These are phyloP conservation scores for Chondrus crispus DNA, from an alignment of 23 red algal species.

Conservation along the genomic window DNA sequence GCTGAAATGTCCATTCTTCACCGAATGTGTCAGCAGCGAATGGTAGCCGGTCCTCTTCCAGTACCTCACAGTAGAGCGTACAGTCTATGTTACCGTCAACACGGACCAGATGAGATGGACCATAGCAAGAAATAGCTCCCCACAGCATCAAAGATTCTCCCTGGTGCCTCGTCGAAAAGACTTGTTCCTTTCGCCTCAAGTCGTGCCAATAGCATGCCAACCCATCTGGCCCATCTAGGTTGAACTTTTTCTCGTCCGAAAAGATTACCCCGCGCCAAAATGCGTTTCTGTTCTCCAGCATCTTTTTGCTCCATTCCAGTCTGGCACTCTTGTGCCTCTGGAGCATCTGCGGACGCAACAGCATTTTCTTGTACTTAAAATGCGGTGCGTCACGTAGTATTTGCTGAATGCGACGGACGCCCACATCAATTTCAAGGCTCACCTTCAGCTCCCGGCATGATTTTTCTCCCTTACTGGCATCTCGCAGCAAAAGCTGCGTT, in stretches of 20 bases:
- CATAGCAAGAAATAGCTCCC: constrained; percentile 11
- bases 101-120: not conserved
- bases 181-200: not conserved
- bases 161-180: not conserved
- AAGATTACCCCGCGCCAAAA: not conserved
- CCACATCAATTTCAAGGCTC: not conserved
- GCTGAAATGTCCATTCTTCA: not conserved
- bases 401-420: not conserved
- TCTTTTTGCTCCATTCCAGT: not conserved
- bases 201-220: constrained; percentile 2
- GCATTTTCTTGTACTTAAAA: not conserved
- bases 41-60: not conserved
- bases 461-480: too few species aligned
- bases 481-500: too few species aligned
- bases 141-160: not conserved
- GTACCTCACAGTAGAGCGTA: not conserved
- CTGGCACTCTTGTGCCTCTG: not conserved
- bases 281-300: not conserved
- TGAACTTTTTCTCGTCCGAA: not conserved
- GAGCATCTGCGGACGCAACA: not conserved
- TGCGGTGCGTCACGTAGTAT: not conserved
- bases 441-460: too few species aligned
- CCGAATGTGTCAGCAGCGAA: not conserved
- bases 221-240: not conserved
- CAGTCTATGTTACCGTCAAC: not conserved